A percentile compares a stretch with the other conserved stretches of the same genome.
Conservation (phyloP, 2,329 filamentous ascomycete species). For the Tolypocladium amazonense region DNA sequence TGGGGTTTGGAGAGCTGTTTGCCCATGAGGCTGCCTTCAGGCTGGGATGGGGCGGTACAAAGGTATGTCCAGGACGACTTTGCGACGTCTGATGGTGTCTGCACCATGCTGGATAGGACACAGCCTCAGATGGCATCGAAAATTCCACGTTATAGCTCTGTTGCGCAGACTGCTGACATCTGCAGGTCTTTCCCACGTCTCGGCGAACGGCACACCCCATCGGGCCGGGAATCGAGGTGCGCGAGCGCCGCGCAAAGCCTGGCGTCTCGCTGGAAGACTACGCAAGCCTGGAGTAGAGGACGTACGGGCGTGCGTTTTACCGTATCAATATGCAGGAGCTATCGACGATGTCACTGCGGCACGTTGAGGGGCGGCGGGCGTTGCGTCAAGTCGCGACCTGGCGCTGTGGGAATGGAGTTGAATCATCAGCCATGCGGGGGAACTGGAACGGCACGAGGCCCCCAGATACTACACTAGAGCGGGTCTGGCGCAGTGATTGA, state of each 20-base stretch:
- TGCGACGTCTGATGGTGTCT: neutral
- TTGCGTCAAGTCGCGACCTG: neutral
- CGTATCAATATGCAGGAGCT: neutral
- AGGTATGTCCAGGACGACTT: slow-evolving; percentile 46
- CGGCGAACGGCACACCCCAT: slow-evolving; percentile 56
- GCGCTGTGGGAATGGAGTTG: neutral
- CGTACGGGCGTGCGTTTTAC: neutral
- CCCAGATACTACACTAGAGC: neutral
- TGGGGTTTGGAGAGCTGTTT: slow-evolving; percentile 93
- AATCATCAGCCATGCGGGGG: neutral
- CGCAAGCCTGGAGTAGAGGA: slow-evolving; percentile 52
- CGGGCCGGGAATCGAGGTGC: slow-evolving; percentile 74
- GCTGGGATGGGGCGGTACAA: slow-evolving; percentile 87
- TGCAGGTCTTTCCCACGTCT: slow-evolving; percentile 45
- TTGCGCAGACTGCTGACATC: neutral
- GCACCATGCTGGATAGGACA: neutral
- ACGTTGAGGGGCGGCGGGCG: neutral
- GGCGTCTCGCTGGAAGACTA: slow-evolving; percentile 52
- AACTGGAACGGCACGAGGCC: neutral
- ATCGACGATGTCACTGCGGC: neutral
- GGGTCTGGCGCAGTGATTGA: neutral
- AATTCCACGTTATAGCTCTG: slow-evolving; percentile 1
- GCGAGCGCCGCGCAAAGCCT: slow-evolving; percentile 51
- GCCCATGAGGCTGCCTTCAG: slow-evolving; percentile 92
- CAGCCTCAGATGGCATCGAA: neutral